Conservation (phyloP, 768 basidiomycete genomes). For the Collybia sordida region DNA sequence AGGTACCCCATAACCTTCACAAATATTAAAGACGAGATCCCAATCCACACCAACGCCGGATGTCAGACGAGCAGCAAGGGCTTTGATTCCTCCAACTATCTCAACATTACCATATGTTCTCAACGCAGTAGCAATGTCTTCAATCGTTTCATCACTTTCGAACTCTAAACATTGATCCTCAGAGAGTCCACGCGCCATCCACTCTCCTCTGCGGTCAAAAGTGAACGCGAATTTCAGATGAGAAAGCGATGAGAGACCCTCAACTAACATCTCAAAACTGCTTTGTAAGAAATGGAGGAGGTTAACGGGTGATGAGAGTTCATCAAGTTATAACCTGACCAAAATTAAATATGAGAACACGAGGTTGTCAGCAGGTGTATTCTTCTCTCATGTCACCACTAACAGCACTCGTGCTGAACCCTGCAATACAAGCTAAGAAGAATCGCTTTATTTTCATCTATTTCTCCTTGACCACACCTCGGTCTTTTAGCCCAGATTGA, state of each 20-base stretch:
- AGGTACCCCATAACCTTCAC: conserved; percentile 16
- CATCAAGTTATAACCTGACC: not conserved
- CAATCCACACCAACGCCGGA: conserved; percentile 10
- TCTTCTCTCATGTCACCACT: too few species aligned
- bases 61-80: conserved; percentile 12
- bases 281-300: too few species aligned
- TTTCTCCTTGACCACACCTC: too few species aligned
- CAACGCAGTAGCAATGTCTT: conserved; percentile 14
- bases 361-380: too few species aligned
- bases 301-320: not conserved
- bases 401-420: too few species aligned
- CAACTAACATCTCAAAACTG: not conserved
- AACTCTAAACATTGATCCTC: conserved; percentile 17
- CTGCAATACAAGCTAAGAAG: too few species aligned
- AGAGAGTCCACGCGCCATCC: conserved; percentile 13
- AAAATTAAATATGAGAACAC: too few species aligned
- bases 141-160: conserved; percentile 17
- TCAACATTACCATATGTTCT: conserved; percentile 18
- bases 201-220: conserved; percentile 15
- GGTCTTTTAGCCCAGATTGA: too few species aligned
- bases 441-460: too few species aligned
- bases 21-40: conserved; percentile 25
- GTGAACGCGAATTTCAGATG: conserved; percentile 13
- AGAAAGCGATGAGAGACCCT: not conserved
- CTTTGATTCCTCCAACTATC: conserved; percentile 17